These are phyloP conservation scores for Saksenaea oblongispora DNA, from an alignment of 371 early-diverging fungal species.

Conservation along the genomic window DNA sequence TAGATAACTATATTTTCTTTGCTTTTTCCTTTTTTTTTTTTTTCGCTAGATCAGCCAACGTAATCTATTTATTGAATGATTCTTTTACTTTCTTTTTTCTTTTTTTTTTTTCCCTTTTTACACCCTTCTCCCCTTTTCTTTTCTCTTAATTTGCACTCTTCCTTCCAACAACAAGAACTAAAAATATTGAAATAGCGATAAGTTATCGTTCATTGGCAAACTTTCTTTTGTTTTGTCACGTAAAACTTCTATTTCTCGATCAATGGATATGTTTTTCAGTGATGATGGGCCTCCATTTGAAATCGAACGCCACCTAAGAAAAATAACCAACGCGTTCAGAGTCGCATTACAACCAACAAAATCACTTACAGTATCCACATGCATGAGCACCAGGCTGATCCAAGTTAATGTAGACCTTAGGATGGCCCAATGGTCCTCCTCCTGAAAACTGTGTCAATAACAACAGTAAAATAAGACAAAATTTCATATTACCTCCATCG, in stretches of 20 bases:
- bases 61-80: neutral
- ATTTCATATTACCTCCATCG: constrained; percentile 77
- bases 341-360: neutral
- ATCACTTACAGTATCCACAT: constrained; percentile 78
- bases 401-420: constrained; percentile 93
- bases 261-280: constrained; percentile 10
- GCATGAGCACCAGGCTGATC: constrained; percentile 70
- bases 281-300: constrained; percentile 59
- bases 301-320: constrained; percentile 73
- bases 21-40: neutral
- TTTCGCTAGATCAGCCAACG: neutral
- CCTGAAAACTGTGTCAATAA: constrained; percentile 47
- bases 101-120: neutral
- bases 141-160: neutral
- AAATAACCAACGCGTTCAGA: constrained; percentile 4
- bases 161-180: neutral
- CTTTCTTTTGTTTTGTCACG: neutral
- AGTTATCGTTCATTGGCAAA: neutral
- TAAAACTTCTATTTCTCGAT: neutral
- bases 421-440: constrained; percentile 92
- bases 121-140: neutral
- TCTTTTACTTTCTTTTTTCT: neutral
- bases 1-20: neutral
- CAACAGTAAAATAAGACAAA: neutral
- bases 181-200: neutral